Evolutionary conservation across 306 rosid genomes (phyloP).

Genomic region (Leucaena leucocephala): DNA sequence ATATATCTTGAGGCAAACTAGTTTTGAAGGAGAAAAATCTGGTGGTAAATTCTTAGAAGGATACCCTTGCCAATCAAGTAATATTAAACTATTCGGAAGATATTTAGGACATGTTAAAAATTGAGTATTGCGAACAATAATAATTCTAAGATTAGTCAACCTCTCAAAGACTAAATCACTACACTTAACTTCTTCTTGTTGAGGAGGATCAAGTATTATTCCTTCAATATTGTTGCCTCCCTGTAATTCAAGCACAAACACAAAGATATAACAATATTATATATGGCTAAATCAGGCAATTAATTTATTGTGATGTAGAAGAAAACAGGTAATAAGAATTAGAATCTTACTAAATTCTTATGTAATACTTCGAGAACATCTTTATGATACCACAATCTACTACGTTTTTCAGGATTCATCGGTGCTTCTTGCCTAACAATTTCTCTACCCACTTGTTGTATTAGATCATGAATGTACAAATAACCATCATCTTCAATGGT

Average conservation of each 20-base stretch:
- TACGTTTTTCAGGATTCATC: background rate
- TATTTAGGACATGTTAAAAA: background rate
- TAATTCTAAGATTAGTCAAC: background rate
- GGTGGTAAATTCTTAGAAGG: background rate
- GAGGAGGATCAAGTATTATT: background rate
- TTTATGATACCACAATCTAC: constrained; percentile 23
- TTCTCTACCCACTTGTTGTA: constrained; percentile 34
- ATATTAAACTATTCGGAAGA: background rate
- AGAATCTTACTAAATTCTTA: constrained; percentile 14
- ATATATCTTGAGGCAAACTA: background rate
- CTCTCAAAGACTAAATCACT: background rate
- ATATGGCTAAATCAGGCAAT: background rate
- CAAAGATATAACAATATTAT: background rate
- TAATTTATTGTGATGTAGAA: background rate
- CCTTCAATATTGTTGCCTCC: background rate
- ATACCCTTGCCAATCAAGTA: background rate
- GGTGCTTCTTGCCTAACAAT: constrained; percentile 18
- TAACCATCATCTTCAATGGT: background rate
- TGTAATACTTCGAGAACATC: constrained; percentile 18
- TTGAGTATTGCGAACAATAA: background rate
- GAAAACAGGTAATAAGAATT: background rate
- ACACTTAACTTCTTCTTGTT: background rate
- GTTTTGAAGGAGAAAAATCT: background rate
- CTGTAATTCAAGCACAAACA: background rate
- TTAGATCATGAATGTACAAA: constrained; percentile 29